Base-by-base conservation (phyloP, 345 rosid genomes). In the Salix dunnii region DNA sequence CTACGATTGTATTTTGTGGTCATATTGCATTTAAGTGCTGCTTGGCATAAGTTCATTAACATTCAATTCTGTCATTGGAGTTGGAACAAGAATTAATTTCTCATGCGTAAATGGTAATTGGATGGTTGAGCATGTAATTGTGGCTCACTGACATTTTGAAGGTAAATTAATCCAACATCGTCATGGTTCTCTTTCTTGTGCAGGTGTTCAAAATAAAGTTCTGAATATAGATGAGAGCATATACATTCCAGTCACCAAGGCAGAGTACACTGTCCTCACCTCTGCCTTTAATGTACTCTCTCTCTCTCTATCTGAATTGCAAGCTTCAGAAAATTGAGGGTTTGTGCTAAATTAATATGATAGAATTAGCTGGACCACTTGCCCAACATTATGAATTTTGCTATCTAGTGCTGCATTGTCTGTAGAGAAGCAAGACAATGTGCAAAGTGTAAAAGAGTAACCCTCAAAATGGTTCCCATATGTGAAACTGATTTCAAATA, bases 171-270 rank as follows among this genome's bases (percentile, higher is more conserved):
- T 70, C 77, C 81, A 48, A 77, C 73, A 17, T 38, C 66, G 20
- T 17, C 28, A n/a, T 64, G 3, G 74, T 77, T 76, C 46, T 78
- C 11, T 11, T 35, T 67, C 42, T 69, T 30, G n/a, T 77, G 67
- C 77, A 93, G 97, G 91, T 86, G 96, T 95, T 75, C 99, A 93
- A 83, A 93, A 91, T 87, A 90, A 85, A 89, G 88, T 88, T 76
- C 35, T 86, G 76, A 95, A 91, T 79, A 17, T 91, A 80, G 97
- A 95, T 58, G 97, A 95, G 77, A 93, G 70, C 81, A 90, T 95
- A 69, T 89, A 89, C 71, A 91, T 95, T 82, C 97, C 97, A 3
- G 65, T 93, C 75, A 91, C 91, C 35, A 90, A 83, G 78, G 99
- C 91, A 28, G 99, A 95, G 86, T 90, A 78, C 74, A 78, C 97